Evolutionary conservation across 768 basidiomycete genomes (phyloP).

Genomic region (Antrodiella citrinella): DNA sequence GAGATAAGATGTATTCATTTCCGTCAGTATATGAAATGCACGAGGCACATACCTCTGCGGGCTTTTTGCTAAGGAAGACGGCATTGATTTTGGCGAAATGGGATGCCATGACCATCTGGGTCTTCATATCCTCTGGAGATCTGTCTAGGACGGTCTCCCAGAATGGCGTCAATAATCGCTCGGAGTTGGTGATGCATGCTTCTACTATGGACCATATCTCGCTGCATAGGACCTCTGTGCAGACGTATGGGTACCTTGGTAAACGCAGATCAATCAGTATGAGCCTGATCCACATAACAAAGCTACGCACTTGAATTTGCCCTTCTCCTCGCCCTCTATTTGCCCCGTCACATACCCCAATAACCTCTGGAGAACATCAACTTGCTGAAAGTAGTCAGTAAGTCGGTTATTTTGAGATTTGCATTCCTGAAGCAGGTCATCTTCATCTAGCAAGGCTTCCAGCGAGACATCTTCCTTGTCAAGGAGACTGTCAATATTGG

Average conservation of each 20-base stretch:
- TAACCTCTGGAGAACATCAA: slow-evolving; percentile 73
- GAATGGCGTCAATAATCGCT: slow-evolving; percentile 74
- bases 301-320: slow-evolving; percentile 68
- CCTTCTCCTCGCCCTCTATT: slow-evolving; percentile 73
- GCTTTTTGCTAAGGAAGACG: slow-evolving; percentile 81
- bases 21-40: slow-evolving; percentile 17
- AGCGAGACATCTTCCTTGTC: slow-evolving; percentile 86
- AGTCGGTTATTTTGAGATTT: slow-evolving; percentile 89
- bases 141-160: slow-evolving; percentile 86
- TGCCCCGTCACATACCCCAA: slow-evolving; percentile 82
- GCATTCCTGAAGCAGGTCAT: slow-evolving; percentile 91
- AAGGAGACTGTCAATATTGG: slow-evolving; percentile 82
- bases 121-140: slow-evolving; percentile 80
- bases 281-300: slow-evolving; percentile 7
- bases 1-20: slow-evolving; percentile 18
- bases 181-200: slow-evolving; percentile 66
- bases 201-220: slow-evolving; percentile 95
- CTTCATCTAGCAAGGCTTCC: slow-evolving; percentile 88
- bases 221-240: slow-evolving; percentile 92
- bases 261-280: slow-evolving; percentile 7
- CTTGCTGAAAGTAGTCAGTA: slow-evolving; percentile 78
- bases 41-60: slow-evolving; percentile 58
- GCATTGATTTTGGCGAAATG: slow-evolving; percentile 95
- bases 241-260: slow-evolving; percentile 80
- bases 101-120: slow-evolving; percentile 77